These are phyloP conservation scores for Amanita jacksonii DNA, from an alignment of 768 basidiomycete genomes.

Conservation along the genomic window DNA sequence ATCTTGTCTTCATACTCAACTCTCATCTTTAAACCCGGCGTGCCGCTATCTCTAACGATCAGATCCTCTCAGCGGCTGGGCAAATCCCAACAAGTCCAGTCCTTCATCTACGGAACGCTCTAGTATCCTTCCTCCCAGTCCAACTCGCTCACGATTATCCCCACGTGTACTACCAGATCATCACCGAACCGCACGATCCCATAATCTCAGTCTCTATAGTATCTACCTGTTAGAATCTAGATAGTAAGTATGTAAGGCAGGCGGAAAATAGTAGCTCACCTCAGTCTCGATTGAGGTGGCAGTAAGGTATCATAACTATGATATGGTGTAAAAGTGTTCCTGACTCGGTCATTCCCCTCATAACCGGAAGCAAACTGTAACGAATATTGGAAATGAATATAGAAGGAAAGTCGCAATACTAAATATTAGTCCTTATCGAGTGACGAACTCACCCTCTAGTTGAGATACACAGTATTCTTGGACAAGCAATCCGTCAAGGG, in stretches of 20 bases:
- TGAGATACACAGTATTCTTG: conserved; percentile 41
- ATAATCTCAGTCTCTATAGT: no score
- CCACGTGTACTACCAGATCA: conserved; percentile 42
- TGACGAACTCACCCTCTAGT: conserved; percentile 43
- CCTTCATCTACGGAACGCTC: conserved; percentile 56
- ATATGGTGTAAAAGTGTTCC: no score
- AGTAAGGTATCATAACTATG: no score
- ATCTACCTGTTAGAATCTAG: no score
- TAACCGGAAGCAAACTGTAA: no score
- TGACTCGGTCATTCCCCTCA: no score
- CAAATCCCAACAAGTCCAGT: conserved; percentile 23
- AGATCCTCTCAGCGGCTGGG: conserved; percentile 34
- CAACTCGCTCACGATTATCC: conserved; percentile 26
- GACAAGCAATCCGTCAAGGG: conserved; percentile 38
- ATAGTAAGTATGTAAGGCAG: no score
- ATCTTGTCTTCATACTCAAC: no score
- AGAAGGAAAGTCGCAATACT: conserved; percentile 39
- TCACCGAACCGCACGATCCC: conserved; percentile 39
- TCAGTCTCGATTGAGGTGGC: no score
- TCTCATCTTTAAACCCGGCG: no score
- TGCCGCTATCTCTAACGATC: no score
- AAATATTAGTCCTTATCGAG: conserved; percentile 48
- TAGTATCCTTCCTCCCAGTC: conserved; percentile 36
- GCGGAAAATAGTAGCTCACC: no score
- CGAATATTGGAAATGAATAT: conserved; percentile 39